A percentile compares a stretch with the other conserved stretches of the same genome.
phyloP scores from a whole-genome alignment of 257 asterid genomes.

The Cynanchum wilfordii region DNA sequence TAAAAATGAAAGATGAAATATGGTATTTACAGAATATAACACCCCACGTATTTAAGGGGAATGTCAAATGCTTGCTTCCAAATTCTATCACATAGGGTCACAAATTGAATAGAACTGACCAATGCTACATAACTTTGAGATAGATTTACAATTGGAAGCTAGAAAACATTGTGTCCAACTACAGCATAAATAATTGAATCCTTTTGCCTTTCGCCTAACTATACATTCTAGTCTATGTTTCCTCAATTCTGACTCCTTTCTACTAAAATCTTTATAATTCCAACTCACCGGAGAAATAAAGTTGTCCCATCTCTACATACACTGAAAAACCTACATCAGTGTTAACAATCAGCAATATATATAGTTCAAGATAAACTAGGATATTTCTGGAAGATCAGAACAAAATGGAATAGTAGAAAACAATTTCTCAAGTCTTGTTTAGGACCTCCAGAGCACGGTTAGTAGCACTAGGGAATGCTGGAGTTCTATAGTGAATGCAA shows the following conservation, averaged over 20 bases:
- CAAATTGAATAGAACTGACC: not conserved
- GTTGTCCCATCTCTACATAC: not conserved
- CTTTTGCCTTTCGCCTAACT: not conserved
- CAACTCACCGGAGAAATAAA: not conserved
- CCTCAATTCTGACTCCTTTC: not conserved
- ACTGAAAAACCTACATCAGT: constrained; percentile 2
- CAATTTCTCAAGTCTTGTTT: not conserved
- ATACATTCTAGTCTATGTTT: not conserved
- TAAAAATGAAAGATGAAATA: not conserved
- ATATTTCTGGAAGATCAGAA: not conserved
- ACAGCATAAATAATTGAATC: not conserved
- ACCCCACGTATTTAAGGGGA: too few species aligned
- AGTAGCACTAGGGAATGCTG: not conserved
- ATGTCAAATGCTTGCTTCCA: not conserved
- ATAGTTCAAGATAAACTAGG: not conserved
- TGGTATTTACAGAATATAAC: not conserved
- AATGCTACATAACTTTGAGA: not conserved
- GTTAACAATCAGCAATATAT: not conserved
- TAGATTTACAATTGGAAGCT: not conserved
- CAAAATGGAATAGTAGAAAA: not conserved
- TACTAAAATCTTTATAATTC: not conserved
- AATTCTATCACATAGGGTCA: not conserved
- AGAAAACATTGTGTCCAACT: not conserved
- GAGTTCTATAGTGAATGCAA: not conserved
- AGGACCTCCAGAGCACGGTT: not conserved